A percentile compares a stretch with the other conserved stretches of the same genome.
These are phyloP conservation scores for Cutaneotrichosporon sp. DNA, from an alignment of 1,284 basidiomycete species.

Conservation along the genomic window DNA sequence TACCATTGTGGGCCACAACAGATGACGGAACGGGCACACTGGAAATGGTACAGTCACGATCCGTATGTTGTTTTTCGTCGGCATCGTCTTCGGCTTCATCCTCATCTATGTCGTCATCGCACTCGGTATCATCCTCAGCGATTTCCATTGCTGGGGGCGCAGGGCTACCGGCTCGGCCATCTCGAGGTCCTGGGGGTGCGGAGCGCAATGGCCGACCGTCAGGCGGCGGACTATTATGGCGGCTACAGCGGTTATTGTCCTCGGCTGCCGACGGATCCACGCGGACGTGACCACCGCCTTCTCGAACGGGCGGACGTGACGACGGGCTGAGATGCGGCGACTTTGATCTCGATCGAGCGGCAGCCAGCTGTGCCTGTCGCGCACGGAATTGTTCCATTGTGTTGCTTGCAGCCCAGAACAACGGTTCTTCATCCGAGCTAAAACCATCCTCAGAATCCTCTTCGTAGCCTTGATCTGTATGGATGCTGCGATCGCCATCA, in stretches of 20 bases:
- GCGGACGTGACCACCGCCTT: slow-evolving; percentile 36
- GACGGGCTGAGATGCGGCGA: slow-evolving; percentile 19
- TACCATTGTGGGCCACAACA: not conserved
- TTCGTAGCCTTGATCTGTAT: slow-evolving; percentile 28
- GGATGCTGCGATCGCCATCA: not conserved
- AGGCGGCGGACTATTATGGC: slow-evolving; percentile 38
- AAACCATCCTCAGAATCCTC: slow-evolving; percentile 38
- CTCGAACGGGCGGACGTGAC: slow-evolving; percentile 25
- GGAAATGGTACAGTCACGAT: too few relatives aligned
- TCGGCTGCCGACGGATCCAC: slow-evolving; percentile 21
- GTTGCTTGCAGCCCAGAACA: not conserved
- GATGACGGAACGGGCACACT: too few relatives aligned
- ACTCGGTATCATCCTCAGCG: slow-evolving; percentile 43
- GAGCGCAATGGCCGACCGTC: slow-evolving; percentile 13
- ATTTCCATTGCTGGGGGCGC: slow-evolving; percentile 25
- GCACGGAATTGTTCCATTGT: slow-evolving; percentile 5
- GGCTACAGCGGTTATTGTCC: slow-evolving; percentile 24
- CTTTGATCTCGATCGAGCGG: slow-evolving; percentile 9
- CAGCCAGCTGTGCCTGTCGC: not conserved
- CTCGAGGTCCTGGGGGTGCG: slow-evolving; percentile 32
- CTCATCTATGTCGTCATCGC: slow-evolving; percentile 56
- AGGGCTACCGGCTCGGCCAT: slow-evolving; percentile 35
- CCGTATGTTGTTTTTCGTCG: too few relatives aligned
- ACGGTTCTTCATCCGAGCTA: slow-evolving; percentile 26
- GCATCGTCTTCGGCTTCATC: slow-evolving; percentile 32